phyloP scores from a whole-genome alignment of 177 flowering plant species.

The Telopea speciosissima region DNA sequence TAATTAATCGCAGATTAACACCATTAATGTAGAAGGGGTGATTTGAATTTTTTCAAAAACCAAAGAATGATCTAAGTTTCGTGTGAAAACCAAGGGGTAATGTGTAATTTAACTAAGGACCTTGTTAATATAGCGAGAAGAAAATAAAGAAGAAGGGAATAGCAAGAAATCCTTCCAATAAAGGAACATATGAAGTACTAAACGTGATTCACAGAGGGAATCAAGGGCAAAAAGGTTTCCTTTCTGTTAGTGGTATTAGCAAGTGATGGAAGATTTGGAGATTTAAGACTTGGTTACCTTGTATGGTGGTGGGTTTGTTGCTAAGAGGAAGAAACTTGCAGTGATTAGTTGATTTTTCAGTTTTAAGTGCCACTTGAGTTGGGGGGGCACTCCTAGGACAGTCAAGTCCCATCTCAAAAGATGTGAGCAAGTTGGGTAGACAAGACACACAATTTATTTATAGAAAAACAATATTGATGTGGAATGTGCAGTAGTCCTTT shows the following conservation, averaged over 20 bases:
- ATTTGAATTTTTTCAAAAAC: too few relatives aligned
- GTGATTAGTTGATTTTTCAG: background rate
- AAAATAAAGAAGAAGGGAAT: too few relatives aligned
- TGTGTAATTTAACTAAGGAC: too few relatives aligned
- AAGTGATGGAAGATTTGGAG: background rate
- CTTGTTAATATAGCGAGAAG: too few relatives aligned
- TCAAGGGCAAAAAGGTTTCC: background rate
- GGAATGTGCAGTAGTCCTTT: slow-evolving; percentile 5
- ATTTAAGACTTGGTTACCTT: too few relatives aligned
- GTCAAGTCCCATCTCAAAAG: slow-evolving; percentile 26
- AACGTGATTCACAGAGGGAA: background rate
- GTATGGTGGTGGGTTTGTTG: background rate
- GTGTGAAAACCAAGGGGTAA: too few relatives aligned
- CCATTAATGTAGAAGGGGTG: too few relatives aligned
- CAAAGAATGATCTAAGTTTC: too few relatives aligned
- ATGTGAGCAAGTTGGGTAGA: slow-evolving; percentile 20
- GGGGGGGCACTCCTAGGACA: background rate
- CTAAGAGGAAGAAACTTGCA: background rate
- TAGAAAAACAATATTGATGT: too few relatives aligned
- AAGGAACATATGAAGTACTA: background rate
- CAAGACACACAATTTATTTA: background rate
- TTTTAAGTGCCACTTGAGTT: background rate
- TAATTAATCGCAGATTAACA: too few relatives aligned
- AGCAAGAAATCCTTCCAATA: background rate
- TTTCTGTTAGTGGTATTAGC: background rate